Evolutionary conservation across 2,329 filamentous ascomycete species (phyloP).

Genomic region (Clonostachys rosea): DNA sequence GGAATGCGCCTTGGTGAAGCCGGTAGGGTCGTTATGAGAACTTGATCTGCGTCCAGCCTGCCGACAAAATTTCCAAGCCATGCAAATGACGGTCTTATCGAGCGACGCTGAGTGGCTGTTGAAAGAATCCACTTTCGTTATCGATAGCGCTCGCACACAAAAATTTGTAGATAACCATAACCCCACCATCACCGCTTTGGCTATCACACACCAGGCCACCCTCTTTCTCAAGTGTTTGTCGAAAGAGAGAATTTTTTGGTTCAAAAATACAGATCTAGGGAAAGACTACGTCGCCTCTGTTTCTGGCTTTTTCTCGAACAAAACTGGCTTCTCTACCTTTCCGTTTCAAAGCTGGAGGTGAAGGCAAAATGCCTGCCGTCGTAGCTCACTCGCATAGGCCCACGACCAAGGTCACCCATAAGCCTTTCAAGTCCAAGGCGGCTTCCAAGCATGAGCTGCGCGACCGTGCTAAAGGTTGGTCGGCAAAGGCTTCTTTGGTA

Average conservation of each 20-base stretch:
- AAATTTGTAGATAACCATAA: constrained; percentile 31
- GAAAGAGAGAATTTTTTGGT: too few species aligned
- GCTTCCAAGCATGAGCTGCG: constrained; percentile 84
- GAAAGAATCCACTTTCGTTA: constrained; percentile 8
- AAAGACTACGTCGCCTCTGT: too few species aligned
- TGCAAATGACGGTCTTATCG: constrained; percentile 14
- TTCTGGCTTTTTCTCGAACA: not conserved
- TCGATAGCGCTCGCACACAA: constrained; percentile 28
- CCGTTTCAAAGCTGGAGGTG: constrained; percentile 79
- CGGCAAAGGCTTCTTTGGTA: constrained; percentile 1
- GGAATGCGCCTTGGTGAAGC: too few species aligned
- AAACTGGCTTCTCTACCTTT: constrained; percentile 72
- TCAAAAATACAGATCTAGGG: too few species aligned
- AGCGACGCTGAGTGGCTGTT: constrained; percentile 13
- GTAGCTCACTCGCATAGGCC: constrained; percentile 81
- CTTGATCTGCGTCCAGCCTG: not conserved
- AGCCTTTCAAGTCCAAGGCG: constrained; percentile 89
- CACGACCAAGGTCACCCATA: constrained; percentile 84
- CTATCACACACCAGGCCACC: too few species aligned
- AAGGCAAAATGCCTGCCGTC: constrained; percentile 69
- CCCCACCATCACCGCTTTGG: constrained; percentile 20
- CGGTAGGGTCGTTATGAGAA: too few species aligned
- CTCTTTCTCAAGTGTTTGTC: too few species aligned
- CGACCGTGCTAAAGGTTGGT: constrained; percentile 74
- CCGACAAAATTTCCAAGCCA: constrained; percentile 26